phyloP scores from a whole-genome alignment of 2,329 filamentous ascomycete genomes.

The Plectosphaerella sp. region DNA sequence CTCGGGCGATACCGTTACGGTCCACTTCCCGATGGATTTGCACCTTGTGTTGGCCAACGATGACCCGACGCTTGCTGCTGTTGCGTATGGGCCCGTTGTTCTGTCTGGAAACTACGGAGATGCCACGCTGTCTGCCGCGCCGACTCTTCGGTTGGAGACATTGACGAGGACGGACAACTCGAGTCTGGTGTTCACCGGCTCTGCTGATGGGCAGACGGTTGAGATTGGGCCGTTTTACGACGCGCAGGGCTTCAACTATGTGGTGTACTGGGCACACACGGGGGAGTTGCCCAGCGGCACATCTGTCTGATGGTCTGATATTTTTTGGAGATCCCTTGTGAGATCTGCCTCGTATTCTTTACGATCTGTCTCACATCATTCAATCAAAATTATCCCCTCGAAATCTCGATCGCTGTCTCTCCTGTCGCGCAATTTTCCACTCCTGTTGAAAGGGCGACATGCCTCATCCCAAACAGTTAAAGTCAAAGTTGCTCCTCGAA shows the following conservation, averaged over 20 bases:
- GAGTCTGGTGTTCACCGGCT: slow-evolving; percentile 26
- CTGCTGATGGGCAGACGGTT: slow-evolving; percentile 22
- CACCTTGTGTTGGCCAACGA: slow-evolving; percentile 42
- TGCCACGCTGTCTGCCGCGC: slow-evolving; percentile 15
- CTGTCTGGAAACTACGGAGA: slow-evolving; percentile 39
- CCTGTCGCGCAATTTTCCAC: no score
- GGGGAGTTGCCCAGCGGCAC: not conserved
- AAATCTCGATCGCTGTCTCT: no score
- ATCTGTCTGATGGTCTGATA: no score
- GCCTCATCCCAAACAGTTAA: no score
- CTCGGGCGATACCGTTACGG: slow-evolving; percentile 33
- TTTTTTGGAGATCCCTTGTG: no score
- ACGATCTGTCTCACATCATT: no score
- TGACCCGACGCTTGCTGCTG: slow-evolving; percentile 32
- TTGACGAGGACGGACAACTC: slow-evolving; percentile 16
- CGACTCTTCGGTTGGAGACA: slow-evolving; percentile 22
- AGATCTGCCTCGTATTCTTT: no score
- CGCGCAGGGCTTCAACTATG: slow-evolving; percentile 35
- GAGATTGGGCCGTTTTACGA: slow-evolving; percentile 33
- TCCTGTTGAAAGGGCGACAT: no score
- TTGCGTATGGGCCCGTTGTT: slow-evolving; percentile 42
- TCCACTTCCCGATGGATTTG: slow-evolving; percentile 41
- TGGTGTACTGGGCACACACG: slow-evolving; percentile 30
- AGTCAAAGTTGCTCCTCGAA: no score
- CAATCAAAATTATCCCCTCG: no score